A percentile compares a stretch with the other conserved stretches of the same genome.
Evolutionary conservation across 2,329 filamentous ascomycete genomes (phyloP).

Genomic region (Aureobasidium sp.): DNA sequence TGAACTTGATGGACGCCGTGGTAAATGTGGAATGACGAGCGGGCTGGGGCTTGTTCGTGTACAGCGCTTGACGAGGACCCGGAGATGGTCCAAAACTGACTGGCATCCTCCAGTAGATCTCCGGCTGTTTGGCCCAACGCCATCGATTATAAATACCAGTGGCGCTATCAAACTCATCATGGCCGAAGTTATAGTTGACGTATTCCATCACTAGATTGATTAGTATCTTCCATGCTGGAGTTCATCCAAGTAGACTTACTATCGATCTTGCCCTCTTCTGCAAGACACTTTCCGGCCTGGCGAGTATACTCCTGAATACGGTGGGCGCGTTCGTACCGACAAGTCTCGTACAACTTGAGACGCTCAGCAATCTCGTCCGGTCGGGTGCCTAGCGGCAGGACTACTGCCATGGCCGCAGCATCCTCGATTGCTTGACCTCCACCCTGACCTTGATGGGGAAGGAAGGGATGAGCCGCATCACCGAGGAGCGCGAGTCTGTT

Average conservation of each 20-base stretch:
- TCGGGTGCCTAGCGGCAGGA: constrained; percentile 44
- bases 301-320: constrained; percentile 53
- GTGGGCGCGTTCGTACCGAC: constrained; percentile 51
- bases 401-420: constrained; percentile 49
- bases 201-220: constrained; percentile 37
- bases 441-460: constrained; percentile 57
- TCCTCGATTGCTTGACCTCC: constrained; percentile 61
- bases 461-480: constrained; percentile 62
- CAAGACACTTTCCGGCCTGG: constrained; percentile 43
- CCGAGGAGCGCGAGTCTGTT: constrained; percentile 52
- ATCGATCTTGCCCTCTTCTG: constrained; percentile 24
- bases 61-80: constrained; percentile 29
- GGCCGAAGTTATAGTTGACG: constrained; percentile 24
- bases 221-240: no score
- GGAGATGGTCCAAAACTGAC: constrained; percentile 35
- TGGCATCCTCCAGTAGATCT: constrained; percentile 37
- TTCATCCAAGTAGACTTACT: constrained; percentile 11
- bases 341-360: constrained; percentile 50
- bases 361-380: constrained; percentile 46
- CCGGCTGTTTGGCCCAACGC: constrained; percentile 39
- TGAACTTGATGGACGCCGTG: constrained; percentile 32
- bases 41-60: constrained; percentile 10
- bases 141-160: constrained; percentile 45
- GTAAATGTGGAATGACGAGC: constrained; percentile 29
- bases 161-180: constrained; percentile 51